phyloP scores from a whole-genome alignment of 1,284 basidiomycete species.

The Ceratobasidium papillatum region DNA sequence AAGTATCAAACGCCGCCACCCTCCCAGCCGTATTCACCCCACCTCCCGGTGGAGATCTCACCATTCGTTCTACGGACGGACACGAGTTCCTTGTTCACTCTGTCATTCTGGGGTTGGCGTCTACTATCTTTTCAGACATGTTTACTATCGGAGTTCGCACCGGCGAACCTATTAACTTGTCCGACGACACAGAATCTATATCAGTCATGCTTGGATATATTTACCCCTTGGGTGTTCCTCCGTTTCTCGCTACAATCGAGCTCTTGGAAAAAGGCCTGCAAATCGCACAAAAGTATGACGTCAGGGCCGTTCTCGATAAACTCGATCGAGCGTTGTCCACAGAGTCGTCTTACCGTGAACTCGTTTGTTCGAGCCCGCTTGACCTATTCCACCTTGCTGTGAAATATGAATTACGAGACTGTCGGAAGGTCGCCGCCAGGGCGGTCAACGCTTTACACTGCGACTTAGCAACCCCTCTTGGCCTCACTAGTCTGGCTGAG shows the following conservation, averaged over 20 bases:
- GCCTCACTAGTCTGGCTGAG: background rate
- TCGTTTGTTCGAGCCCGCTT: background rate
- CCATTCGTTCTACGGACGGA: background rate
- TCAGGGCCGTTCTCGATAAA: background rate
- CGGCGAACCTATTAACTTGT: background rate
- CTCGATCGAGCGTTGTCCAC: background rate
- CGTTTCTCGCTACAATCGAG: background rate
- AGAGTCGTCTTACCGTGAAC: background rate
- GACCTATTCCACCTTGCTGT: background rate
- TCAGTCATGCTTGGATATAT: background rate
- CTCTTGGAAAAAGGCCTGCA: background rate
- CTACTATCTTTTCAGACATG: constrained; percentile 14
- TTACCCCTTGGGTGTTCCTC: background rate
- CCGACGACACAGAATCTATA: background rate
- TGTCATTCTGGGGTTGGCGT: background rate
- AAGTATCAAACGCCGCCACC: background rate
- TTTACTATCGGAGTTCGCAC: background rate
- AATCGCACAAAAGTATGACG: background rate
- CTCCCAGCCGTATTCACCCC: background rate
- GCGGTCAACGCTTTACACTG: too few relatives aligned
- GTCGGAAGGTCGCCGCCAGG: background rate
- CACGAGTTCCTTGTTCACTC: background rate
- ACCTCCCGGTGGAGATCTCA: constrained; percentile 8
- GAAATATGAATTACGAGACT: background rate
- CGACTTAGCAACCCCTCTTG: background rate